phyloP scores from a whole-genome alignment of 768 basidiomycete genomes.

The Botryobasidium botryosum region DNA sequence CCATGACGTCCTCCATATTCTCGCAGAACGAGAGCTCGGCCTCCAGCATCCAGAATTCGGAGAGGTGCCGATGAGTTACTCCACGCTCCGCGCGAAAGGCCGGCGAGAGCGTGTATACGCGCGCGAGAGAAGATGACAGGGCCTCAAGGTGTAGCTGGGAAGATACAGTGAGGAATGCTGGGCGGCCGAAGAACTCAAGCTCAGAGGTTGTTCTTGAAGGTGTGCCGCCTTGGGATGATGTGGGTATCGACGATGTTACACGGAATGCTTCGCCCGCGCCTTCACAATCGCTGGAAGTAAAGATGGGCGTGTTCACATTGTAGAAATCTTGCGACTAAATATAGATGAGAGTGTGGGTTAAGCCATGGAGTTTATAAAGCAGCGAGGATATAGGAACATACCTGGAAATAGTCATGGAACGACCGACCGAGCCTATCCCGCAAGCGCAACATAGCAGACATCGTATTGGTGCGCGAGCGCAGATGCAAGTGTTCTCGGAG shows the following conservation, averaged over 20 bases:
- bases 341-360: background rate
- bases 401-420: slow-evolving; percentile 57
- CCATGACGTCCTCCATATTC: slow-evolving; percentile 33
- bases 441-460: slow-evolving; percentile 59
- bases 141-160: slow-evolving; percentile 93
- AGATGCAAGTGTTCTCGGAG: slow-evolving; percentile 77
- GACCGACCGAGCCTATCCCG: slow-evolving; percentile 39
- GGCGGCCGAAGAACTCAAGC: slow-evolving; percentile 53
- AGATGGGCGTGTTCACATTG: slow-evolving; percentile 67
- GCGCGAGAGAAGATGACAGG: slow-evolving; percentile 53
- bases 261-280: slow-evolving; percentile 89
- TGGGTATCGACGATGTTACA: slow-evolving; percentile 23
- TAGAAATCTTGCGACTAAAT: slow-evolving; percentile 57
- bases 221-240: slow-evolving; percentile 7
- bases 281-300: slow-evolving; percentile 88
- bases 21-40: slow-evolving; percentile 66
- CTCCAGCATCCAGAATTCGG: slow-evolving; percentile 99
- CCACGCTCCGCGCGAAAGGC: slow-evolving; percentile 89
- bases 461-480: slow-evolving; percentile 59
- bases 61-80: slow-evolving; percentile 76
- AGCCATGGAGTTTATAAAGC: slow-evolving; percentile 5
- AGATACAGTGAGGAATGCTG: slow-evolving; percentile 82
- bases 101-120: slow-evolving; percentile 85
- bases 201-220: slow-evolving; percentile 12
- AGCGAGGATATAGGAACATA: slow-evolving; percentile 19